phyloP scores from a whole-genome alignment of 2,329 filamentous ascomycete species.

The Colletotrichum chrysophilum region DNA sequence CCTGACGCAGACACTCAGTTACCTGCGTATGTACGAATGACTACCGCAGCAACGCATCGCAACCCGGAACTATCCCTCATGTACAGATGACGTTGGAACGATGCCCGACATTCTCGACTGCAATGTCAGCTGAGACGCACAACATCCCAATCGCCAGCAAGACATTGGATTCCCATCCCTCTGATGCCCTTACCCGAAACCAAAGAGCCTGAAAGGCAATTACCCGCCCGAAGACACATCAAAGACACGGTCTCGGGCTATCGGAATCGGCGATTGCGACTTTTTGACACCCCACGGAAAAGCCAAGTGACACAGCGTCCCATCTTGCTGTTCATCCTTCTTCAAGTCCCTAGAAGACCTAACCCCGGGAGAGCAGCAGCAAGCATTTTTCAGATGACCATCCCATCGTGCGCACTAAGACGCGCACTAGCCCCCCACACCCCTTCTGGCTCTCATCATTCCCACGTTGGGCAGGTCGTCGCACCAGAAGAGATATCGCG shows the following conservation, averaged over 20 bases:
- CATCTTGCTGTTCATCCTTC: not conserved
- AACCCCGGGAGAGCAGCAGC: not conserved
- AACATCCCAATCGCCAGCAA: not conserved
- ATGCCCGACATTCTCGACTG: not conserved
- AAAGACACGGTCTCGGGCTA: not conserved
- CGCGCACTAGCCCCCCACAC: not conserved
- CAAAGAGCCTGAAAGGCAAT: not conserved
- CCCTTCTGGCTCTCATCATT: not conserved
- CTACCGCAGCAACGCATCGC: not conserved
- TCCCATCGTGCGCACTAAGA: not conserved
- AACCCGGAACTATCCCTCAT: not conserved
- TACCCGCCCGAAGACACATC: not conserved
- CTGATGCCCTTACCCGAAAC: not conserved
- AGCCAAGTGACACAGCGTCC: not conserved
- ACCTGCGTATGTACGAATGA: not conserved
- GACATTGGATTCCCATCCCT: not conserved
- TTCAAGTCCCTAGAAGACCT: not conserved
- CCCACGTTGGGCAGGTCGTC: conserved; percentile 9
- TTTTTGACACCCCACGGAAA: not conserved
- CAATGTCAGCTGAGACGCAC: not conserved
- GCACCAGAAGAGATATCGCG: not conserved
- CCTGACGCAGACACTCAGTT: not conserved
- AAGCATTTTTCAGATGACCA: conserved; percentile 9
- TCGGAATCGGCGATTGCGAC: not conserved
- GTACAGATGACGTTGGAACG: not conserved